Percentiles rank a stretch among this genome's conserved stretches.
Evolutionary conservation across 129 eudicot species (phyloP).

Genomic region (Pseudognaphalium luteoalbum): DNA sequence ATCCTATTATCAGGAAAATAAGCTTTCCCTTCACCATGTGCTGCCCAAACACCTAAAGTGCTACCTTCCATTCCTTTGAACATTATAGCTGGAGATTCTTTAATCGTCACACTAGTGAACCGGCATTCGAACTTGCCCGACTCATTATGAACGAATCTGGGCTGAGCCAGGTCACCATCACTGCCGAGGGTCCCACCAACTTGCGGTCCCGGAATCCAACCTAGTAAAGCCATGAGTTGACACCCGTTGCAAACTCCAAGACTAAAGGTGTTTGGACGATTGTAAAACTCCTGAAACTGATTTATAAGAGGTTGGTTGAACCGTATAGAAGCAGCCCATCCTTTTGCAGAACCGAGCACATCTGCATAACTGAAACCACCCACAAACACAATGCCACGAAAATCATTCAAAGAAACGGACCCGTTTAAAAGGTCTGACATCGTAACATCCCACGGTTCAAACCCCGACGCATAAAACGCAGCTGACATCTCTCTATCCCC

Average conservation of each 20-base stretch:
- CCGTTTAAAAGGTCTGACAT: conserved; percentile 79
- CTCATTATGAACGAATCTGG: conserved; percentile 80
- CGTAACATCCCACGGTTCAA: conserved; percentile 81
- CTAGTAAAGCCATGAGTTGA: conserved; percentile 96
- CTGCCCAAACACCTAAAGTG: conserved; percentile 95
- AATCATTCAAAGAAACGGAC: conserved; percentile 39
- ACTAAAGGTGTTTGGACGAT: conserved; percentile 79
- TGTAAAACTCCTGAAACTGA: conserved; percentile 80
- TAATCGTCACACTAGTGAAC: conserved; percentile 74
- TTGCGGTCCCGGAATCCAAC: conserved; percentile 91
- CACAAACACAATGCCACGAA: conserved; percentile 74
- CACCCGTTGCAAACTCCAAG: conserved; percentile 97
- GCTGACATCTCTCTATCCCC: conserved; percentile 97
- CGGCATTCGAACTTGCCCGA: conserved; percentile 94
- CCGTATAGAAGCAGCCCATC: conserved; percentile 94
- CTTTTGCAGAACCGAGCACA: conserved; percentile 95
- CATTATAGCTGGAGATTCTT: conserved; percentile 78
- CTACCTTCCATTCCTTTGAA: conserved; percentile 94
- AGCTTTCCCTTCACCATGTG: conserved; percentile 99
- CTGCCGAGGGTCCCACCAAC: conserved; percentile 62
- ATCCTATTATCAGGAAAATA: conserved; percentile 73
- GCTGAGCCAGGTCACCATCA: conserved; percentile 85
- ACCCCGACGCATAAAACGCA: conserved; percentile 72
- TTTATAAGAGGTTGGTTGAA: conserved; percentile 73
- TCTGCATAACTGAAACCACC: conserved; percentile 99